phyloP scores from a whole-genome alignment of 2,329 filamentous ascomycete species.

The Colletotrichum graminicola region DNA sequence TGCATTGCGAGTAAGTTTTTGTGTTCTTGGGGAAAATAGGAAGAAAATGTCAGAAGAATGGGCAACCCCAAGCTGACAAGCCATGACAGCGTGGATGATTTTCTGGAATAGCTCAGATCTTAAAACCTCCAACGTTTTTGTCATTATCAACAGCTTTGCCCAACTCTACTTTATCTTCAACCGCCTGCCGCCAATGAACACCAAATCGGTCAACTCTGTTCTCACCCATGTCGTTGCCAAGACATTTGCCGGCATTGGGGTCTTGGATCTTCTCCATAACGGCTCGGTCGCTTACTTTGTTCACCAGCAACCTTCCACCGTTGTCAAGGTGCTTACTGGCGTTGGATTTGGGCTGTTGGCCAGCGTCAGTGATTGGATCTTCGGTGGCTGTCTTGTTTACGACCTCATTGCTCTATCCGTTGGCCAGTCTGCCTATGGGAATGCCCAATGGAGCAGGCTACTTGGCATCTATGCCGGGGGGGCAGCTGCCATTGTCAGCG shows the following conservation, averaged over 20 bases:
- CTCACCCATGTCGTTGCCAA: slow-evolving; percentile 70
- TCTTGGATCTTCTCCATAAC: slow-evolving; percentile 71
- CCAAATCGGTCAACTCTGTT: slow-evolving; percentile 60
- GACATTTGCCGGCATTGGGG: slow-evolving; percentile 71
- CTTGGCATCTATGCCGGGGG: slow-evolving; percentile 64
- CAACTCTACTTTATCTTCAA: slow-evolving; percentile 67
- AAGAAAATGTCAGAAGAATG: neutral
- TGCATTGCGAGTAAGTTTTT: slow-evolving; percentile 66
- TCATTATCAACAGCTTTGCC: slow-evolving; percentile 65
- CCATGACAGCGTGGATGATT: slow-evolving; percentile 65
- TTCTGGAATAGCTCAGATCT: slow-evolving; percentile 69
- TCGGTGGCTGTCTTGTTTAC: slow-evolving; percentile 70
- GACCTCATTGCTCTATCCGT: slow-evolving; percentile 67
- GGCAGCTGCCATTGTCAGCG: slow-evolving; percentile 64
- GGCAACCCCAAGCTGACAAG: neutral
- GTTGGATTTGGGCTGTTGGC: slow-evolving; percentile 64
- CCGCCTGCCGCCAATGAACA: slow-evolving; percentile 63
- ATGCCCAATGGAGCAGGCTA: slow-evolving; percentile 62
- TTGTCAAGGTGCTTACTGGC: slow-evolving; percentile 65
- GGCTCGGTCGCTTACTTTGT: slow-evolving; percentile 67
- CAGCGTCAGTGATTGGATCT: slow-evolving; percentile 68
- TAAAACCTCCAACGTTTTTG: slow-evolving; percentile 66
- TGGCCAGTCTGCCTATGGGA: slow-evolving; percentile 61
- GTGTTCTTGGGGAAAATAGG: neutral
- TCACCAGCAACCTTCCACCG: slow-evolving; percentile 57